Conservation (phyloP, 1,284 basidiomycete species). For the Macrocystidia cucumis region DNA sequence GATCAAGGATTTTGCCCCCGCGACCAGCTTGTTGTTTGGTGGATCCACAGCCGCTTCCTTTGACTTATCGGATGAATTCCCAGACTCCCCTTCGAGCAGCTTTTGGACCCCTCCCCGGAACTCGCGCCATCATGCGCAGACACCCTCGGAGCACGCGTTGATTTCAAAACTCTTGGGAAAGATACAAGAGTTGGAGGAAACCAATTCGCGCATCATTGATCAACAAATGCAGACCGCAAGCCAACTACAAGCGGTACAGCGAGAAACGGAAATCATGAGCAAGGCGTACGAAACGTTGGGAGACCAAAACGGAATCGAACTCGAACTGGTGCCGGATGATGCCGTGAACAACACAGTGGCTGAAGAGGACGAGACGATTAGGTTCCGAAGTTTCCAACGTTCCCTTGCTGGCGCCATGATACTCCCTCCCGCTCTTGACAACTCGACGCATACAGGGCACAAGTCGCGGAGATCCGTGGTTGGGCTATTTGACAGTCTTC, state of each 20-base stretch:
- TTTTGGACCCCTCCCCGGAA: slow-evolving; percentile 10
- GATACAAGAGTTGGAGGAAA: slow-evolving; percentile 71
- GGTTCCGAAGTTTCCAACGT: slow-evolving; percentile 31
- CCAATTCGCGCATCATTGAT: slow-evolving; percentile 62
- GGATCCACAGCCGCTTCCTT: slow-evolving; percentile 14
- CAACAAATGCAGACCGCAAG: slow-evolving; percentile 57
- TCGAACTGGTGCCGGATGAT: slow-evolving; percentile 29
- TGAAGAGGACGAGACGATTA: slow-evolving; percentile 21
- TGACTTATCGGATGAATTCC: neutral
- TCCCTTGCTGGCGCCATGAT: slow-evolving; percentile 19
- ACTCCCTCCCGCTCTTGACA: slow-evolving; percentile 4
- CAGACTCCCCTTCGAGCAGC: slow-evolving; percentile 10
- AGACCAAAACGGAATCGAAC: slow-evolving; percentile 42
- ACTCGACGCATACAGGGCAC: slow-evolving; percentile 9
- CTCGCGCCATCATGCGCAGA: neutral
- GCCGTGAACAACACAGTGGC: slow-evolving; percentile 15
- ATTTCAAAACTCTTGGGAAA: slow-evolving; percentile 70
- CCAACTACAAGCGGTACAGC: slow-evolving; percentile 59
- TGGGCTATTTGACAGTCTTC: slow-evolving; percentile 47
- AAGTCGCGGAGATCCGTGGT: slow-evolving; percentile 52
- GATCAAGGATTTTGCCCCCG: slow-evolving; percentile 58
- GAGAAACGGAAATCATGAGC: slow-evolving; percentile 63
- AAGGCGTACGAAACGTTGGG: slow-evolving; percentile 66
- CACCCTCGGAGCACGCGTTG: slow-evolving; percentile 40
- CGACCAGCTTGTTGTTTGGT: slow-evolving; percentile 31